Conservation (phyloP, 1,139 yeast species). For the Taphrina deformans region DNA sequence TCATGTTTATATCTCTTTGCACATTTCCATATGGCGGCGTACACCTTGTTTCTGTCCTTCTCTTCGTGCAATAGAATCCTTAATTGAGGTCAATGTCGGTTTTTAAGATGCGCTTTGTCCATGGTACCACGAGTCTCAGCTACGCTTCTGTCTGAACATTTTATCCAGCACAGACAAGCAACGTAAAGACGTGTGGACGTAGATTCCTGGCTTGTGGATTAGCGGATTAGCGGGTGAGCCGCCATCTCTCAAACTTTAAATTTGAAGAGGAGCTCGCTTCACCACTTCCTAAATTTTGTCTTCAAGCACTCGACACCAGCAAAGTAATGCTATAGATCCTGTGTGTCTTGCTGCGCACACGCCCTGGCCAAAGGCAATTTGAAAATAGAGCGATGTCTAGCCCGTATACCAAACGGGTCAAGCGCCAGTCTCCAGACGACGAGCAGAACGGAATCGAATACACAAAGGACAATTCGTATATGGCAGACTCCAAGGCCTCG, state of each 20-base stretch:
- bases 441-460: slow-evolving; percentile 4
- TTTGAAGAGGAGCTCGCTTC: slow-evolving; percentile 6
- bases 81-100: no score
- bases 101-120: no score
- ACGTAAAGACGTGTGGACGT: no score
- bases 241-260: slow-evolving; percentile 1
- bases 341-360: background rate
- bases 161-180: no score
- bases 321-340: background rate
- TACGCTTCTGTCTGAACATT: no score
- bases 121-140: no score
- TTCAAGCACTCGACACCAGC: background rate
- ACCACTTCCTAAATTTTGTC: background rate
- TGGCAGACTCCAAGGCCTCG: background rate
- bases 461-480: background rate
- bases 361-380: background rate
- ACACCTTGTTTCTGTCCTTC: no score
- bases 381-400: slow-evolving; percentile 4
- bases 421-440: background rate
- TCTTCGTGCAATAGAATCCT: no score
- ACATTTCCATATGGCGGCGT: no score
- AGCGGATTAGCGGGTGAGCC: background rate
- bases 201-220: no score
- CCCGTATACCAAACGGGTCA: background rate
- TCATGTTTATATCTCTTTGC: background rate